Evolutionary conservation across 148 eudicot genomes (phyloP).

Genomic region (Silene uniflora): DNA sequence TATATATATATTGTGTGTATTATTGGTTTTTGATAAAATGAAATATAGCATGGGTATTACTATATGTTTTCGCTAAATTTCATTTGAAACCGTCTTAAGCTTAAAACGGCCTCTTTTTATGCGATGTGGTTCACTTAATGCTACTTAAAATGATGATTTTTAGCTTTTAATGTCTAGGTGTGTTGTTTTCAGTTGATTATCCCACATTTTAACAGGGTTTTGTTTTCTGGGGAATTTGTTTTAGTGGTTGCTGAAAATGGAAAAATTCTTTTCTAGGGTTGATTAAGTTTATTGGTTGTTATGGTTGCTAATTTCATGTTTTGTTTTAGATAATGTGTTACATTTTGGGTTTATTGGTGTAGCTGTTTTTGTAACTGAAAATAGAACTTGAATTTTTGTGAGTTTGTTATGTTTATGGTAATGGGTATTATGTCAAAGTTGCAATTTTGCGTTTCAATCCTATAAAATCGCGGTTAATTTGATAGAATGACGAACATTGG

Average conservation of each 20-base stretch:
- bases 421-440: not conserved
- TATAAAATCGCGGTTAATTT: not conserved
- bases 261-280: not conserved
- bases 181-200: constrained; percentile 1
- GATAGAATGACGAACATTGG: constrained; percentile 34
- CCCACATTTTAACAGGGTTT: not conserved
- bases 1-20: too few species aligned
- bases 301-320: not conserved
- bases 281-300: not conserved
- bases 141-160: not conserved
- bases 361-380: not conserved
- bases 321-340: not conserved
- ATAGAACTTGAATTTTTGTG: not conserved
- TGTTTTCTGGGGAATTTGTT: not conserved
- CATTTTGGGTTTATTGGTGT: not conserved
- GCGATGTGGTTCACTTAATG: too few species aligned
- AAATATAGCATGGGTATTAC: not conserved
- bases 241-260: constrained; percentile 10
- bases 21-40: not conserved
- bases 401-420: not conserved
- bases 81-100: not conserved
- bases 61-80: not conserved
- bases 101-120: too few species aligned
- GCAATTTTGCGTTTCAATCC: not conserved
- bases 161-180: not conserved